Conservation (phyloP, 164 flowering plant genomes). For the Umbilicus rupestris region DNA sequence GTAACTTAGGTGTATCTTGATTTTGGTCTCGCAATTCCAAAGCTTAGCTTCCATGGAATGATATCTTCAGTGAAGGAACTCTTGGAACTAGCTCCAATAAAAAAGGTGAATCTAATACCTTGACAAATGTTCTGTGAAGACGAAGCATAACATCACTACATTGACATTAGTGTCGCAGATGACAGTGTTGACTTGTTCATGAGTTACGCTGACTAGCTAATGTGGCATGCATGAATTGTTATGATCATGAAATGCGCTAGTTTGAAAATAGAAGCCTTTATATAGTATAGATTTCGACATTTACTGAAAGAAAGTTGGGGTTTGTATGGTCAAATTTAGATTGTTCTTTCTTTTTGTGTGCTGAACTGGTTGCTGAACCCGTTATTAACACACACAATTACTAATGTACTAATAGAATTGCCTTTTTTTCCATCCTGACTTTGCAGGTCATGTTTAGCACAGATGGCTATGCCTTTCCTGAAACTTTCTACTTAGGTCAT, state of each 20-base stretch:
- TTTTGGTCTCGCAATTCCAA: conserved; percentile 86
- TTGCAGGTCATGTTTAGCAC: conserved; percentile 98
- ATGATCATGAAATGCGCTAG: background rate
- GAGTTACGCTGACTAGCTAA: background rate
- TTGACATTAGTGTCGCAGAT: background rate
- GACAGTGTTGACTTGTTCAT: background rate
- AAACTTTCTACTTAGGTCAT: conserved; percentile 82
- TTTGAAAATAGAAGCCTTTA: background rate
- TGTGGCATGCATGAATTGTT: background rate
- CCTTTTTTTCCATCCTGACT: conserved; percentile 7
- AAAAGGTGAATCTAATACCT: conserved; percentile 48
- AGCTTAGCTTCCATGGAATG: conserved; percentile 90
- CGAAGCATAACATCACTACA: background rate
- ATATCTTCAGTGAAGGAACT: conserved; percentile 77
- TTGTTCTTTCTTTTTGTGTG: background rate
- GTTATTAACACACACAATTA: background rate
- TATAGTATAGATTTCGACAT: background rate
- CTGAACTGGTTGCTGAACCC: background rate
- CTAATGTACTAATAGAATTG: background rate
- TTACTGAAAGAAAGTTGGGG: background rate
- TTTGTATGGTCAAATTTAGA: background rate
- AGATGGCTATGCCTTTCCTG: conserved; percentile 87
- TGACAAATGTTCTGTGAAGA: background rate
- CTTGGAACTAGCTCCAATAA: conserved; percentile 74
- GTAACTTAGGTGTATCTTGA: conserved; percentile 68